Base-by-base conservation (phyloP, 2,329 filamentous ascomycete species). In the Apiospora phragmitis region DNA sequence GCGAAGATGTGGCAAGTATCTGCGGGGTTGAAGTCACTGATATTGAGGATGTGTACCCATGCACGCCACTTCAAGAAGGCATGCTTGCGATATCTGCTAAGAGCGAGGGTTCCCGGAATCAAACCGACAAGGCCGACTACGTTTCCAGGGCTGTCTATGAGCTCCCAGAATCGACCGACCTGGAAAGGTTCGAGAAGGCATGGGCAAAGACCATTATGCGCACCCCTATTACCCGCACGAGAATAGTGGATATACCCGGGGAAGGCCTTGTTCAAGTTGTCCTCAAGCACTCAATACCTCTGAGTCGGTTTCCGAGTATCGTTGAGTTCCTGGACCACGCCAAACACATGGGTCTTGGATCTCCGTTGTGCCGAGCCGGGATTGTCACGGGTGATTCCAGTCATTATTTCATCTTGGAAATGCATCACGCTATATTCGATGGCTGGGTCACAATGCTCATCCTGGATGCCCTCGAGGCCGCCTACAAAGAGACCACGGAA, bases 31-130 rank as follows among this genome's bases (percentile, higher is more conserved):
- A 65, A 1, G 42, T 24, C 21, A 9, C 11, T 4, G 14, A 49
- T 11, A 49, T 70, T 14, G 49, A 70, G 24, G 65, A 70, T 21
- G 43, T 68, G 0, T 70, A 68, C 21, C 65, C 65, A 3, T 70
- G 65, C 29, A 68, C 65, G n/a, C 47, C 47, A 21, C 67, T 70
- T 6, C 65, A 70, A 38, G 65, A 70, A 26, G 69, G 69, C 29
- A 26, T 70, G 24, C 26, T 70, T 11, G 69, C 69, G 6, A 43
- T 51, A 5, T 43, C 69, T 4, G 29, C 47, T 1, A 67, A 55
- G 32, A 24, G 14, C 12, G 32, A 41, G 12, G 59, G 32, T 24
- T 24, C 35, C 21, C 6, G 9, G 16, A 21, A 11, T 26, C 26
- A 62, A n/a, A 65, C 9, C 32, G 4, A 41, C 21, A 38, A 7